Base-by-base conservation (phyloP, 371 early-diverging fungal genomes). In the Batkoa obscura region DNA sequence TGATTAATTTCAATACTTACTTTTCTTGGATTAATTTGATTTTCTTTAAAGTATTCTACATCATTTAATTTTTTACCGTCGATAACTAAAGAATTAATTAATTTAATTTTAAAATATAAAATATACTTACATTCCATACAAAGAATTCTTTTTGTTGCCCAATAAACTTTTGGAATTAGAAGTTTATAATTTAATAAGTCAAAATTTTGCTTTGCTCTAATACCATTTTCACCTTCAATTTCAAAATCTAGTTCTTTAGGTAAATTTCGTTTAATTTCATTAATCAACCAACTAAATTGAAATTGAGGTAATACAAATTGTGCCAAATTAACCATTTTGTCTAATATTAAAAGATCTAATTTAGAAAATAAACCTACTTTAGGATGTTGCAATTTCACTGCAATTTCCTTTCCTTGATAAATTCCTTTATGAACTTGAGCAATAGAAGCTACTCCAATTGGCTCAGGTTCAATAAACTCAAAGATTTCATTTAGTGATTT, bases 301-400 rank as follows among this genome's bases (percentile, higher is more conserved):
- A 95, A 94, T 33, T 84, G 79, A 0, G 90, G 88, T 58, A 93
- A 90, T 4, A 81, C 62, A 43, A 70, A 62, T 52, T 82, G 76
- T 33, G 86, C 70, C 37, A 77, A 60, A 31, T 69, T 63, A 32
- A 85, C 73, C 43, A 87, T 67, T 13, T 71, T 71, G 0, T 77
- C 73, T 2, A 81, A 79, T 0, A 88, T 80, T 3, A 73, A 72
- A 62, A 91, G 82, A 60, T 94, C 95, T 37, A 91, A 69, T 33
- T 75, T 68, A 49, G 84, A 76, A 59, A 81, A 81, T 33, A 77
- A 70, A 17, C 82, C 74, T 33, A 94, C 66, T 41, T 73, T 67
- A 0, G 87, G 88, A 60, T 94, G 93, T 62, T 94, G 94, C 23
- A 93, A 64, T 66, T 94, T 94, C 60, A 94, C 85, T 0, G 94